phyloP scores from a whole-genome alignment of 1,284 basidiomycete genomes.

The Tilletia horrida region DNA sequence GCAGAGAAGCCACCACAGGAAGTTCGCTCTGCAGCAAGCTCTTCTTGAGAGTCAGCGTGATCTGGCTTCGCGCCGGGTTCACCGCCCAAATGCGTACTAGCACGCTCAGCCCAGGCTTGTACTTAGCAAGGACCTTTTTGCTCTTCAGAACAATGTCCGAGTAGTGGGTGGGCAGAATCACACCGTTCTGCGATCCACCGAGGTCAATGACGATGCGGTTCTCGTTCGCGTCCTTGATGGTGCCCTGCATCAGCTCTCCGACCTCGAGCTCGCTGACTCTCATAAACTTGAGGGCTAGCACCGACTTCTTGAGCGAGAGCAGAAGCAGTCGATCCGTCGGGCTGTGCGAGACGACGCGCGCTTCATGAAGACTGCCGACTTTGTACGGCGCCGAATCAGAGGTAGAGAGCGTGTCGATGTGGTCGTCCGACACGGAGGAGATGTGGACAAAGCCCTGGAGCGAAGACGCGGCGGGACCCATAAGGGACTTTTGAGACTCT shows the following conservation, averaged over 20 bases:
- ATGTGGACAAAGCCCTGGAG: conserved; percentile 61
- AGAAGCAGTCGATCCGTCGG: conserved; percentile 83
- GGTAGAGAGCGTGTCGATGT: conserved; percentile 70
- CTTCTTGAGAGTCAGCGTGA: conserved; percentile 88
- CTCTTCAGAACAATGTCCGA: conserved; percentile 74
- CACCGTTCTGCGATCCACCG: conserved; percentile 64
- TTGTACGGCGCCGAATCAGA: conserved; percentile 57
- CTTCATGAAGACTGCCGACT: conserved; percentile 63
- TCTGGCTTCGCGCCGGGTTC: conserved; percentile 74
- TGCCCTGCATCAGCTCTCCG: conserved; percentile 40
- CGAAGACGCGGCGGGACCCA: background rate
- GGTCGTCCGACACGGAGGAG: conserved; percentile 87
- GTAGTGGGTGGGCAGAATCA: conserved; percentile 92
- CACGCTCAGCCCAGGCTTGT: conserved; percentile 77
- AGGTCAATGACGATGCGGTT: conserved; percentile 50
- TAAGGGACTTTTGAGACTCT: background rate
- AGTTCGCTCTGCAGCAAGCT: conserved; percentile 75
- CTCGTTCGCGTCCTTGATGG: conserved; percentile 38
- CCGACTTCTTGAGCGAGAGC: conserved; percentile 75
- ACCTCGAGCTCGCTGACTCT: conserved; percentile 71
- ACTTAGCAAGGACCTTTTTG: conserved; percentile 69
- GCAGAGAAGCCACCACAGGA: conserved; percentile 63
- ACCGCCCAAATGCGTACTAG: conserved; percentile 86
- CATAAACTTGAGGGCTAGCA: conserved; percentile 82
- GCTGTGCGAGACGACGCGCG: conserved; percentile 84